Percentiles rank a stretch among this genome's conserved stretches.
Conservation (phyloP, 306 rosid species). For the Rubus parviflorus region DNA sequence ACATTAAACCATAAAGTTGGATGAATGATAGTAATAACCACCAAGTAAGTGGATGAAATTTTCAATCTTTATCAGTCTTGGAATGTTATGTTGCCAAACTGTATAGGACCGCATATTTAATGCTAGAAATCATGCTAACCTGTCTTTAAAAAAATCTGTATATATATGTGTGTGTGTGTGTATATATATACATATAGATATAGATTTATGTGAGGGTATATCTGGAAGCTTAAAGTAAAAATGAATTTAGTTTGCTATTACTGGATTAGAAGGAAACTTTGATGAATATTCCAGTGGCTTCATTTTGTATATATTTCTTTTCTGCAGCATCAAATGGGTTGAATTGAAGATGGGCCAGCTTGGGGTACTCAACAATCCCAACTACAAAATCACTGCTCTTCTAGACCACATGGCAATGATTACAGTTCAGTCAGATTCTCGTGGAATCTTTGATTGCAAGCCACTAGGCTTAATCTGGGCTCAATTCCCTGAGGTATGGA, state of each 20-base stretch:
- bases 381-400: conserved; percentile 90
- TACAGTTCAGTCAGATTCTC: conserved; percentile 75
- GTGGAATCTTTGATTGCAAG: conserved; percentile 94
- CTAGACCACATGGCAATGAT: conserved; percentile 93
- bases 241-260: neutral
- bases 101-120: neutral
- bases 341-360: conserved; percentile 91
- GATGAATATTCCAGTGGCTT: neutral
- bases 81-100: neutral
- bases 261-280: neutral
- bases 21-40: neutral
- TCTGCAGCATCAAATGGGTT: conserved; percentile 89
- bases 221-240: neutral
- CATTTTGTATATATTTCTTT: conserved; percentile 15
- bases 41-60: neutral
- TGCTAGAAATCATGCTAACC: neutral
- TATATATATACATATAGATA: too few species aligned
- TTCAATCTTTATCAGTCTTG: neutral
- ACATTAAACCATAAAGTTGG: neutral
- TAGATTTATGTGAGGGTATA: neutral
- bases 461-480: conserved; percentile 99
- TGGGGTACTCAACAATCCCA: conserved; percentile 87
- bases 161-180: neutral
- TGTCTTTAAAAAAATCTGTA: neutral
- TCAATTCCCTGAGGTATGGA: conserved; percentile 80